Conservation (phyloP, 192 early-diverging fungal genomes). For the Geranomyces variabilis region DNA sequence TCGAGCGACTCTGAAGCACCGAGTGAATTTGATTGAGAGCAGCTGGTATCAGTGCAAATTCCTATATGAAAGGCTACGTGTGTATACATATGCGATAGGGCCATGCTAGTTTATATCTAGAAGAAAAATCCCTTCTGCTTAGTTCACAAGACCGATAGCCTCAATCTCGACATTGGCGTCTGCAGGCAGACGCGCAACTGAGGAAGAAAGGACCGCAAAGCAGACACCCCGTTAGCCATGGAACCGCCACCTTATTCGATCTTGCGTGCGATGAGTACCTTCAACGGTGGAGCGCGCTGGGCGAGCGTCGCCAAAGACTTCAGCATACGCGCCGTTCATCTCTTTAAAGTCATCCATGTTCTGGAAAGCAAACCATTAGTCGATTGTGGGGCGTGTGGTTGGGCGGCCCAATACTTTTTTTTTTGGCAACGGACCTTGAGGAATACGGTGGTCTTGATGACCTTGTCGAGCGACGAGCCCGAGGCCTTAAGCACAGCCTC, state of each 20-base stretch:
- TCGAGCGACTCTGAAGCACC: too few relatives aligned
- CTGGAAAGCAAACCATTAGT: not conserved
- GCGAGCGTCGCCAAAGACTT: slow-evolving; percentile 57
- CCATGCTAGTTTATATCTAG: too few relatives aligned
- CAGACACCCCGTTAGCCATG: too few relatives aligned
- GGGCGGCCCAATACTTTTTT: not conserved
- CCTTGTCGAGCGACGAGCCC: slow-evolving; percentile 75
- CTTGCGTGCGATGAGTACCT: slow-evolving; percentile 34
- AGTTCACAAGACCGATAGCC: slow-evolving; percentile 18
- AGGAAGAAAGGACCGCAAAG: too few relatives aligned
- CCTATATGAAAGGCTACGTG: too few relatives aligned
- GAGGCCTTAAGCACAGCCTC: slow-evolving; percentile 80
- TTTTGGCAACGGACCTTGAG: slow-evolving; percentile 73
- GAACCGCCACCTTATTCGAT: not conserved
- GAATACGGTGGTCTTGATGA: slow-evolving; percentile 97
- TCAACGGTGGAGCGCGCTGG: slow-evolving; percentile 74
- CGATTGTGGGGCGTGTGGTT: not conserved
- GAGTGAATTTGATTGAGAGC: too few relatives aligned
- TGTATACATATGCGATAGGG: too few relatives aligned
- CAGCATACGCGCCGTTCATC: slow-evolving; percentile 89
- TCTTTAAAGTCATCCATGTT: slow-evolving; percentile 79
- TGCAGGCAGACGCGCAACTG: slow-evolving; percentile 11
- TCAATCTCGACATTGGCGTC: slow-evolving; percentile 21
- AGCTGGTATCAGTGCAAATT: too few relatives aligned
- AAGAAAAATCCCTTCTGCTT: too few relatives aligned